Base-by-base conservation (phyloP, 176 grass and related monocot species). In the Carex cristatella region DNA sequence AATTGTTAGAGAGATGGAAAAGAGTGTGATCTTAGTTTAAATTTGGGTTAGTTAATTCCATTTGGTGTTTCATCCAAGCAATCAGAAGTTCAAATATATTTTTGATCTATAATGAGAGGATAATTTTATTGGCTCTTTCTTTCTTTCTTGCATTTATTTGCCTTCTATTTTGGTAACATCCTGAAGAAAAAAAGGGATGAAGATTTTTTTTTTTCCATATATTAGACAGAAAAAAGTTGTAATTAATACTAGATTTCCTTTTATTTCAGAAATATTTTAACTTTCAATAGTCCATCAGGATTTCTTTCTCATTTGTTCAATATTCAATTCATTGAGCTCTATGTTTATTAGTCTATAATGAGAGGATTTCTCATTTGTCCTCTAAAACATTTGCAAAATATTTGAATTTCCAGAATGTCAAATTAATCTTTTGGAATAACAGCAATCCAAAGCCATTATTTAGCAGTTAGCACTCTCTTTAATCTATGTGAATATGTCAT, bases 121-220 rank as follows among this genome's bases (percentile, higher is more conserved):
- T 23, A 23, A 23, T 71, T 69, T 62, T 70, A 44, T 18, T 70
- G 68, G 33, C 67, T 16, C 66, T 38, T 40, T 70, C 33, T 8
- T 70, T 70, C 35, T 70, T 38, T 15, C 27, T 38, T 35, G 32
- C 77, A n/a, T 81, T 64, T 81, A 63, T 81, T 62, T 80, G 32
- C 37, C 7, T 64, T 19, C 64, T 44, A 42, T 62, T 81, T 64
- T 42, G 60, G 33, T 48, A 46, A 27, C 33, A 57, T 78, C 13
- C 51, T 28, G 28, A 57, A 57, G 49, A 3, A 16, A 56, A 56
- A 57, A 27, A 78, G 74, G 74, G 51, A 57, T 76, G 48, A 4
- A 76, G 23, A 16, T 14, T 7, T 78, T 78, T 8, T 15, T 32
- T 2, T 16, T 57, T 78, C 8, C 27, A 7, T 40, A 40, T 6